Evolutionary conservation across 345 rosid species (phyloP).

Genomic region (Kandelia obovata): DNA sequence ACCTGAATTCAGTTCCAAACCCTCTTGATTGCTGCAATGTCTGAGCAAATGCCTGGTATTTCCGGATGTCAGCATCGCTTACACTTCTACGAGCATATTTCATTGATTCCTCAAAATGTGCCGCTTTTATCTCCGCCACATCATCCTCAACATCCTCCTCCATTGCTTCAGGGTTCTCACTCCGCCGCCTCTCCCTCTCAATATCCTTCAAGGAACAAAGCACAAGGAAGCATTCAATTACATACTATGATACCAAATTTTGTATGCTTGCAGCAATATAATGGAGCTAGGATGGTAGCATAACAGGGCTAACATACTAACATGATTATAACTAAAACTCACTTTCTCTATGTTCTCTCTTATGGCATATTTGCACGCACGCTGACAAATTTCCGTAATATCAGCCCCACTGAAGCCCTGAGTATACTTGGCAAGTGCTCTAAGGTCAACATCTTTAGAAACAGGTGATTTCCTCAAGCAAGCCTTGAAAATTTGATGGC

Average conservation of each 20-base stretch:
- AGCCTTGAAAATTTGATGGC: conserved; percentile 73
- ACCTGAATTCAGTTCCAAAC: conserved; percentile 77
- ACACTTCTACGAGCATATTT: conserved; percentile 89
- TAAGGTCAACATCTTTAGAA: conserved; percentile 79
- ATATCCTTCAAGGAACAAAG: conserved; percentile 47
- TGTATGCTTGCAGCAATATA: too few relatives aligned
- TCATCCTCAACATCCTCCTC: conserved; percentile 87
- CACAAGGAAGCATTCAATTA: neutral
- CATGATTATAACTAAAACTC: conserved; percentile 1
- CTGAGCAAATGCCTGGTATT: conserved; percentile 94
- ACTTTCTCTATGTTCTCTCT: conserved; percentile 96
- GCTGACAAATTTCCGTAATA: conserved; percentile 93
- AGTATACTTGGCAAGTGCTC: conserved; percentile 85
- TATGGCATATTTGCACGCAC: conserved; percentile 88
- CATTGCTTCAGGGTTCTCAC: conserved; percentile 91
- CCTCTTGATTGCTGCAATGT: conserved; percentile 95
- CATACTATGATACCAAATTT: neutral
- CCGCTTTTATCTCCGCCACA: conserved; percentile 75
- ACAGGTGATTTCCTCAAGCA: conserved; percentile 90
- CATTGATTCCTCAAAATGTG: conserved; percentile 93
- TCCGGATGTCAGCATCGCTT: conserved; percentile 88
- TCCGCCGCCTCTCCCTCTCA: conserved; percentile 78
- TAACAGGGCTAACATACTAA: too few relatives aligned
- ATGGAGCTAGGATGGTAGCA: too few relatives aligned
- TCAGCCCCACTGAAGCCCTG: conserved; percentile 97